Conservation (phyloP, 2,329 filamentous ascomycete genomes). For the Trichoderma arundinaceum region DNA sequence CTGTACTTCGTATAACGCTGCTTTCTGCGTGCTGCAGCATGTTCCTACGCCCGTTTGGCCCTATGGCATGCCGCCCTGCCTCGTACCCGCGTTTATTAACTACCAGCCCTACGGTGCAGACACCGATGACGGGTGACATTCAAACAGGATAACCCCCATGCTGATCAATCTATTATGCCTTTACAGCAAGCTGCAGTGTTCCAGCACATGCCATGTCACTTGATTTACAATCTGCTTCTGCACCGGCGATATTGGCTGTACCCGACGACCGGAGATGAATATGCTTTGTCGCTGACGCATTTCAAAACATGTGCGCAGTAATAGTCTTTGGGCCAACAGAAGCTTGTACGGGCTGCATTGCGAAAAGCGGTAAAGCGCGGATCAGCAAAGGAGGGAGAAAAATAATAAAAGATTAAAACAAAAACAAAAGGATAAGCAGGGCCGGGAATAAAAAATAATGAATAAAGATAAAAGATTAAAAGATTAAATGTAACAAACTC, state of each 20-base stretch:
- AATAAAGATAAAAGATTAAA: neutral
- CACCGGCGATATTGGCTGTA: too few species aligned
- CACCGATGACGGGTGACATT: constrained; percentile 7
- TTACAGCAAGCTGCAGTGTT: neutral
- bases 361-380: constrained; percentile 16
- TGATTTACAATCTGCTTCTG: constrained; percentile 4
- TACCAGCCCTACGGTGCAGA: constrained; percentile 24
- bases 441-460: neutral
- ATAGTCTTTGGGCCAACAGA: constrained; percentile 6
- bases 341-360: neutral
- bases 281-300: constrained; percentile 18
- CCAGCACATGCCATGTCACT: constrained; percentile 5
- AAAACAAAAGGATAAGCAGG: neutral
- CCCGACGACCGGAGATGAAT: too few species aligned
- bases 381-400: neutral
- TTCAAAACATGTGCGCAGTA: too few species aligned
- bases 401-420: constrained; percentile 5
- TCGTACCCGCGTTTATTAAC: constrained; percentile 18
- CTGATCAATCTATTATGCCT: constrained; percentile 4
- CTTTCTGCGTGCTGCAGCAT: neutral
- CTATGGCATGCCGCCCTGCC: too few species aligned
- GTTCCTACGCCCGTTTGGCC: constrained; percentile 4
- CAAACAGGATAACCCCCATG: neutral
- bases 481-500: neutral
- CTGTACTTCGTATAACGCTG: neutral